A percentile compares a stretch with the other conserved stretches of the same genome.
Conservation (phyloP, 129 eudicot species). For the Centella asiatica region DNA sequence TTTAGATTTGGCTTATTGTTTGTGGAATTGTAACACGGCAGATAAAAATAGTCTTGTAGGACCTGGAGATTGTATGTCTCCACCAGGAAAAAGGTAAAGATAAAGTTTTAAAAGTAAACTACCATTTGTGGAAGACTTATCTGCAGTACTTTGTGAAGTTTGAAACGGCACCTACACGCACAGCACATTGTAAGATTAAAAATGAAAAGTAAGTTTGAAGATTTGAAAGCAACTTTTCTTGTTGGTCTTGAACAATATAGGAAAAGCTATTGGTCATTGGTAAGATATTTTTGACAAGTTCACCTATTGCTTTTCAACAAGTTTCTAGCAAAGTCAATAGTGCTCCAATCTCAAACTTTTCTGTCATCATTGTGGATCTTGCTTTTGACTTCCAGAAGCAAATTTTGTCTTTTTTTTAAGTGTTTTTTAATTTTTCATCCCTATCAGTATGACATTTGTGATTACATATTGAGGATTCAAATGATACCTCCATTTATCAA, state of each 20-base stretch:
- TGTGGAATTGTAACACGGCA: too few species aligned
- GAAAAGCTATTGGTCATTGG: neutral
- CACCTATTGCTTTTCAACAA: neutral
- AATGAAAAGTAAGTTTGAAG: neutral
- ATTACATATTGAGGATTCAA: neutral
- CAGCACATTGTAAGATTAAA: neutral
- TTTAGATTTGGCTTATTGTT: too few species aligned
- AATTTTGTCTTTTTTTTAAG: too few species aligned
- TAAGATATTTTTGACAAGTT: neutral
- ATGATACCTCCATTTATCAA: too few species aligned
- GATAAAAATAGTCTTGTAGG: too few species aligned
- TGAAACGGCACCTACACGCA: conserved; percentile 11
- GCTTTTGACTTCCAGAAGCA: neutral
- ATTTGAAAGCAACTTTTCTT: conserved; percentile 11
- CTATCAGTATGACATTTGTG: neutral
- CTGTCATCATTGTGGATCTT: neutral
- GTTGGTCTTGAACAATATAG: neutral
- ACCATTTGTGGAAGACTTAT: neutral
- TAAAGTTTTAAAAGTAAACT: neutral
- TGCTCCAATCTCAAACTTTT: neutral
- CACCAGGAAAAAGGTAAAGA: neutral
- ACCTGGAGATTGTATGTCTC: neutral
- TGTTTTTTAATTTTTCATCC: too few species aligned
- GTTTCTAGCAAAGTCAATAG: neutral
- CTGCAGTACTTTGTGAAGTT: conserved; percentile 1